Evolutionary conservation across 1,284 basidiomycete genomes (phyloP), one percentile per base, ranked within the genome.

Genomic region (Tausonia pullulans): DNA sequence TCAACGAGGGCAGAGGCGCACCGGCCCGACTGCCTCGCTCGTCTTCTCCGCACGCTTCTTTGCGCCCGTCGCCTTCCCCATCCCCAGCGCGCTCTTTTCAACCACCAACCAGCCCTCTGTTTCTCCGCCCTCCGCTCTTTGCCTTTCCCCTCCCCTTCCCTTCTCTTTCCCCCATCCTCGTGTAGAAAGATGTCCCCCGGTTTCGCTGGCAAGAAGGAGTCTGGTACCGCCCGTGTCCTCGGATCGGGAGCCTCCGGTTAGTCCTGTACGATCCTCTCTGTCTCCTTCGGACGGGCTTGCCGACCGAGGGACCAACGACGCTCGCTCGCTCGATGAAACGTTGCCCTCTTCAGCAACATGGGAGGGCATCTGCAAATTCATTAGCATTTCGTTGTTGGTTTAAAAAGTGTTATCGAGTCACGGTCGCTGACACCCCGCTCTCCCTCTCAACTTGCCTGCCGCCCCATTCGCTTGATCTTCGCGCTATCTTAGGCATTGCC

Each of bases 171-270:
- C 13, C 27, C 13, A n/a, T 52, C 58, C 39, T 61, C 50, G 9
- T 9, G 27, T 40, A 16, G 27, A 4, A 65, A 14, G 5, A 70
- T 69, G 69, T 70, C 69, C 46, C 68, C 77, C 61, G 69, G 70
- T 59, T 68, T 64, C 10, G 65, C 59, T 58, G 71, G 72, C 56
- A 76, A 76, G 72, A 67, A 73, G 65, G 95, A 98, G 73, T 96
- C 92, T 65, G 91, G 87, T 43, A 82, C 88, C 44, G 95, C 95
- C 63, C 85, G 95, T 69, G 80, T 98, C 68, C 82, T 98, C 60
- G 95, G 95, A 53, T 94, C 92, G 49, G 95, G 93, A 65, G 80
- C 90, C 63, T 92, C 91, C 70, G 92, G 92, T 91, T 64, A 72
- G 82, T 74, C 48, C 61, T 43, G 46, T 9, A 52, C 50, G 43